Conservation (phyloP, 2,329 filamentous ascomycete species). For the Cucurbitaria berberidis region DNA sequence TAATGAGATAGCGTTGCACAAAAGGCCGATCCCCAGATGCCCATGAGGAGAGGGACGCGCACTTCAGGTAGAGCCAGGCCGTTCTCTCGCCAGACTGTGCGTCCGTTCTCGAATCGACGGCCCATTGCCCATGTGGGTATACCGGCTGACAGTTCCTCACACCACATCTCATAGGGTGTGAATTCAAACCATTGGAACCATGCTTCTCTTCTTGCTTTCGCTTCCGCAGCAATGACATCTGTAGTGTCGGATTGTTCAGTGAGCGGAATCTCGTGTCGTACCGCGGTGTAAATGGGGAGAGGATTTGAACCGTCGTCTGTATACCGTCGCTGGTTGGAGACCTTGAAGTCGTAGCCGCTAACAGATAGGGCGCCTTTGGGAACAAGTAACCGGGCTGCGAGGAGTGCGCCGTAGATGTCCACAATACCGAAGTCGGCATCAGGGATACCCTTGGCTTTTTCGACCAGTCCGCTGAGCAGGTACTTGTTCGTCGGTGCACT, state of each 20-base stretch:
- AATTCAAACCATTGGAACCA: slow-evolving; percentile 98
- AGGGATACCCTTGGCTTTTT: slow-evolving; percentile 85
- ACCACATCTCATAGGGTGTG: slow-evolving; percentile 93
- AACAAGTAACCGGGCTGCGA: slow-evolving; percentile 84
- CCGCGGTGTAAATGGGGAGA: slow-evolving; percentile 92
- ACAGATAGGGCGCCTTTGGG: slow-evolving; percentile 83
- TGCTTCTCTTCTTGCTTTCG: slow-evolving; percentile 65
- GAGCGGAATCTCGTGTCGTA: slow-evolving; percentile 90
- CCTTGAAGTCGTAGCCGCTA: slow-evolving; percentile 79
- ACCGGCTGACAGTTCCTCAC: slow-evolving; percentile 87
- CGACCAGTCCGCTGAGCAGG: slow-evolving; percentile 83
- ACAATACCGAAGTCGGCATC: slow-evolving; percentile 86
- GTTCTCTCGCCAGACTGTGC: slow-evolving; percentile 66
- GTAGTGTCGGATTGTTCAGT: slow-evolving; percentile 54
- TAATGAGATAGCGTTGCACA: slow-evolving; percentile 96
- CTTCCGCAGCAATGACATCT: slow-evolving; percentile 48
- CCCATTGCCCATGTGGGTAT: slow-evolving; percentile 96
- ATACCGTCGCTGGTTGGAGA: slow-evolving; percentile 83
- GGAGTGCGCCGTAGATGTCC: slow-evolving; percentile 86
- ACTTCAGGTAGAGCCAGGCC: slow-evolving; percentile 81
- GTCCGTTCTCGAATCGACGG: slow-evolving; percentile 76
- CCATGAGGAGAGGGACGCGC: slow-evolving; percentile 81
- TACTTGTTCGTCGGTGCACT: slow-evolving; percentile 92
- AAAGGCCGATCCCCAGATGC: slow-evolving; percentile 96
- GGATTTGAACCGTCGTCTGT: slow-evolving; percentile 81